These are phyloP conservation scores for Crithidia acanthocephali DNA, from an alignment of 208 protist genomes.

Conservation along the genomic window DNA sequence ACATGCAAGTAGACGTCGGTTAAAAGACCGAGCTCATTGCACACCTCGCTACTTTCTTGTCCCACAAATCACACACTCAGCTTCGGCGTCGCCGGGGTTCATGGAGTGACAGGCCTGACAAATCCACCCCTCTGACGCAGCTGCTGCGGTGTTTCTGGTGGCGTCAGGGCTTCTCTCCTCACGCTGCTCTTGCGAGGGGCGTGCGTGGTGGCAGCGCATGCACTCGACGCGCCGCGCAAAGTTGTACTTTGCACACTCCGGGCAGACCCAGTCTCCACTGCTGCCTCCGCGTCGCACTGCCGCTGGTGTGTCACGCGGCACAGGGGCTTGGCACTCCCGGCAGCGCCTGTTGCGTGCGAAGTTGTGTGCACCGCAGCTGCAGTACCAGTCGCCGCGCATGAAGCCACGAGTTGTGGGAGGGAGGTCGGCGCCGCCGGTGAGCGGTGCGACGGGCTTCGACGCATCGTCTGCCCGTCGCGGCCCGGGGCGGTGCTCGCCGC, in stretches of 20 bases:
- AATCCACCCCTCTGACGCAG: slow-evolving; percentile 16
- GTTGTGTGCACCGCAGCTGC: slow-evolving; percentile 75
- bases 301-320: background rate
- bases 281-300: background rate
- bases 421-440: background rate
- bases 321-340: slow-evolving; percentile 35
- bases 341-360: slow-evolving; percentile 57
- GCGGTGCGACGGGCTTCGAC: background rate
- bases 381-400: slow-evolving; percentile 68
- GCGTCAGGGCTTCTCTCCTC: background rate
- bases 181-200: background rate
- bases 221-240: slow-evolving; percentile 36
- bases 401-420: slow-evolving; percentile 10
- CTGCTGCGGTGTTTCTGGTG: background rate
- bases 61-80: slow-evolving; percentile 30
- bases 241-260: slow-evolving; percentile 36
- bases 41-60: slow-evolving; percentile 13
- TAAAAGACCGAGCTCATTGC: no score
- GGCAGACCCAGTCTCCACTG: slow-evolving; percentile 39
- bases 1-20: no score
- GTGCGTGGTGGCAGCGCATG: slow-evolving; percentile 24
- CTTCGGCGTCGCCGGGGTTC: slow-evolving; percentile 12
- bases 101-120: slow-evolving; percentile 34
- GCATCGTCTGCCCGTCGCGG: background rate
- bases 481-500: background rate